A percentile compares a stretch with the other conserved stretches of the same genome.
phyloP scores from a whole-genome alignment of 2,329 filamentous ascomycete genomes.

The Trematosphaeria pertusa region DNA sequence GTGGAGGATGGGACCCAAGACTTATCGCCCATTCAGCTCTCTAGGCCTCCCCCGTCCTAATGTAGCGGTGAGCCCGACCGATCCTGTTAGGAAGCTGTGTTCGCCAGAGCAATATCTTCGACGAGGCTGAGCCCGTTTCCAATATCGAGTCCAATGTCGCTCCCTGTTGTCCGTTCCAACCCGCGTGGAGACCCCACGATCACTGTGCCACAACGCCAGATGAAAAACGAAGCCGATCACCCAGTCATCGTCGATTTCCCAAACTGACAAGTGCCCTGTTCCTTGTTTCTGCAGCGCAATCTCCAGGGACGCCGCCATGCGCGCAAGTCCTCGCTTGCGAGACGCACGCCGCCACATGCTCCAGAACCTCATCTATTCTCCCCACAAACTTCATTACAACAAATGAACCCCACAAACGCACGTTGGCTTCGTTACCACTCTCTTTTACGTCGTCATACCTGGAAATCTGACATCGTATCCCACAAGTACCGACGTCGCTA shows the following conservation, averaged over 20 bases:
- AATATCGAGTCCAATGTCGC: constrained; percentile 7
- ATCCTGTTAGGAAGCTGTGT: neutral
- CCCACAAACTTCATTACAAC: constrained; percentile 19
- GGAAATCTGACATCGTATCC: constrained; percentile 4
- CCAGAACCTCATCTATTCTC: constrained; percentile 10
- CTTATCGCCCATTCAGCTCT: too few relatives aligned
- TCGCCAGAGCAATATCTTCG: neutral
- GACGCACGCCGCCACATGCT: constrained; percentile 7
- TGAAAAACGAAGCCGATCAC: constrained; percentile 9
- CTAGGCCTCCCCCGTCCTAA: too few relatives aligned
- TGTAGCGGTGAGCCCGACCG: neutral
- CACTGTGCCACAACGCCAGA: neutral
- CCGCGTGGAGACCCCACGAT: neutral
- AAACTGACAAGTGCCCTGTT: neutral
- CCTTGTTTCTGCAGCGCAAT: constrained; percentile 3
- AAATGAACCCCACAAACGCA: constrained; percentile 24
- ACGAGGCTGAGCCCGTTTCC: neutral
- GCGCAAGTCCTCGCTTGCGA: constrained; percentile 7
- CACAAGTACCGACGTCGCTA: constrained; percentile 6
- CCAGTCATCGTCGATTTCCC: constrained; percentile 11
- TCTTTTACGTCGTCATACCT: neutral
- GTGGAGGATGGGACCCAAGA: too few relatives aligned
- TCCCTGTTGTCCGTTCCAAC: constrained; percentile 4
- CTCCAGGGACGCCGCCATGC: constrained; percentile 1
- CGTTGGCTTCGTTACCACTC: constrained; percentile 19